Base-by-base conservation (phyloP, 2,329 filamentous ascomycete genomes). In the Colletotrichum spaethianum region DNA sequence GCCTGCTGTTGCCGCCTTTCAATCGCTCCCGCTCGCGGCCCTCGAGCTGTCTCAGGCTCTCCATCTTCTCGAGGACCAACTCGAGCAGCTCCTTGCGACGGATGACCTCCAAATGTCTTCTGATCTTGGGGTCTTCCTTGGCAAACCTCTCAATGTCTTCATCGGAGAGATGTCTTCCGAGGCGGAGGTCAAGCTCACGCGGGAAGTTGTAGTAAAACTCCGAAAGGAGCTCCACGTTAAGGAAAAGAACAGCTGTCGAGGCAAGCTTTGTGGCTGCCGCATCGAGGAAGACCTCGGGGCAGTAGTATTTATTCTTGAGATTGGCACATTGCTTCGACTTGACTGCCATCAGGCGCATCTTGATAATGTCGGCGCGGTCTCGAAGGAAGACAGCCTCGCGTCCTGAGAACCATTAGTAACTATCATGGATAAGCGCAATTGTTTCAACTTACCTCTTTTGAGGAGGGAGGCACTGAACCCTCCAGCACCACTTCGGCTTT, bases 141-240 rank as follows among this genome's bases (percentile, higher is more conserved):
- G 96, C 96, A 77, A 99, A 98, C 33, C 90, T 90, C 80, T 99
- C 96, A 6, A 98, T 90, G 78, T 98, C 92, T 7, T 91, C 91
- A 67, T 93, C 90, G 42, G 90, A 90, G 73, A 98, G 87, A 77
- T 94, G 92, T 33, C 94, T 91, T 56, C 96, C 94, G 14, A 99
- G 91, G 42, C 95, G 91, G 72, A 93, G 86, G 81, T 99, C 96
- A 16, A 99, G 89, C 80, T 98, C 95, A 48, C 96, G 90, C 0
- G 96, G 96, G 82, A 99, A 99, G 80, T 96, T 95, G 84, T 98
- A 98, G 85, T 98, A 98, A 81, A 98, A 99, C 79, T 99, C 97
- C 2, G 94, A 96, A 23, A 99, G 89, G 26, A 99, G 89, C 84
- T 99, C 97, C 14, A 98, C 96, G 78, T 99, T 98, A 38, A 99